Percentiles rank a stretch among this genome's conserved stretches.
Evolutionary conservation across 2,329 filamentous ascomycete genomes (phyloP).

Genomic region (Aspergillus viridinutans): DNA sequence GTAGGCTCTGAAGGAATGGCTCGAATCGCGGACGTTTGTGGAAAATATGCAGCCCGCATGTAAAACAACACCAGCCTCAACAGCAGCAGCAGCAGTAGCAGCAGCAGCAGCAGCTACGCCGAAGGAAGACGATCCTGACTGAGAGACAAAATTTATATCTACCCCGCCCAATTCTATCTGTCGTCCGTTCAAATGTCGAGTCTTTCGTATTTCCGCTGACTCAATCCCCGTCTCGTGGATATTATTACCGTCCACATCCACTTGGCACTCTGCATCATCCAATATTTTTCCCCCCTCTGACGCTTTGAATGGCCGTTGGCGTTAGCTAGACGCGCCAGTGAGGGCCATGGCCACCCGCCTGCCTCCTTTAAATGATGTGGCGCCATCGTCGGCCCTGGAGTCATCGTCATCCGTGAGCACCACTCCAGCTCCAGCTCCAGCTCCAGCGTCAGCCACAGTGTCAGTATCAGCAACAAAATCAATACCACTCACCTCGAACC

Average conservation of each 20-base stretch:
- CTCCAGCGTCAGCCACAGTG: not conserved
- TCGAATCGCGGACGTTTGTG: not conserved
- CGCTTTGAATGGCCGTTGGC: slow-evolving; percentile 26
- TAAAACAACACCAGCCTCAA: not conserved
- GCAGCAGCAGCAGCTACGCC: not conserved
- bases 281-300: not conserved
- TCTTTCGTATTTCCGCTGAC: not conserved
- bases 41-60: not conserved
- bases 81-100: not conserved
- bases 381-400: slow-evolving; percentile 22
- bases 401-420: slow-evolving; percentile 6
- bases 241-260: not conserved
- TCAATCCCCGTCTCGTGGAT: not conserved
- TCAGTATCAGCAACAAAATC: not conserved
- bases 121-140: not conserved
- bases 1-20: not conserved
- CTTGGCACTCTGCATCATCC: not conserved
- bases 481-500: not conserved
- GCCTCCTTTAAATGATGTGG: slow-evolving; percentile 24
- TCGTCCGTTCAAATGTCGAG: not conserved
- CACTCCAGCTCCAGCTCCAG: not conserved
- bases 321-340: slow-evolving; percentile 21
- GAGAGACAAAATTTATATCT: not conserved
- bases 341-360: slow-evolving; percentile 33
- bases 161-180: not conserved